phyloP scores from a whole-genome alignment of 2,329 filamentous ascomycete genomes.

The Pseudofabraea citricarpa region DNA sequence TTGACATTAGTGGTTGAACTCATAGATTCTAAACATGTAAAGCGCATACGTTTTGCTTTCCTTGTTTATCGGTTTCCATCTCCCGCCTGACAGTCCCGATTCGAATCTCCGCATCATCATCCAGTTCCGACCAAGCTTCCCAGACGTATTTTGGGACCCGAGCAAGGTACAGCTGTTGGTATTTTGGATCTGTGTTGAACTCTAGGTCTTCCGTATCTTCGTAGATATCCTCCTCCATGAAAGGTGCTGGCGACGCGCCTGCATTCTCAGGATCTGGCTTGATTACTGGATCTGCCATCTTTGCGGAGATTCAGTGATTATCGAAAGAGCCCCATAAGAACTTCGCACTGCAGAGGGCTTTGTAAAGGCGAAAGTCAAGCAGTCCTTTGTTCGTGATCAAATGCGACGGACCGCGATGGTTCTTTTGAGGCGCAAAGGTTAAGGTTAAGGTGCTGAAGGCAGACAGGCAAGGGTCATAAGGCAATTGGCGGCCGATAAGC shows the following conservation, averaged over 20 bases:
- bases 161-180: conserved; percentile 60
- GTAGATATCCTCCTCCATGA: conserved; percentile 63
- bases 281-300: conserved; percentile 31
- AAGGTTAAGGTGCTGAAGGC: too few species aligned
- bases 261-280: conserved; percentile 45
- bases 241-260: conserved; percentile 35
- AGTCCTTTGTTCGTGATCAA: conserved; percentile 1
- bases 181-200: conserved; percentile 35
- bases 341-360: conserved; percentile 13
- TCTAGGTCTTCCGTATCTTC: conserved; percentile 63
- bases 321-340: conserved; percentile 14
- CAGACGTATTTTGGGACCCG: conserved; percentile 77
- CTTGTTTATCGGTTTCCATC: conserved; percentile 48
- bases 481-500: too few species aligned
- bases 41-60: conserved; percentile 36
- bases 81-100: conserved; percentile 62
- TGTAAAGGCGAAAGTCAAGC: background rate
- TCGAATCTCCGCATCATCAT: conserved; percentile 77
- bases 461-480: too few species aligned
- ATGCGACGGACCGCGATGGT: too few species aligned
- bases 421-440: too few species aligned
- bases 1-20: too few species aligned
- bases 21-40: background rate
- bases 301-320: conserved; percentile 9
- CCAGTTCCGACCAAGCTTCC: conserved; percentile 70